Conservation (phyloP, 768 basidiomycete genomes). For the Russula emetica region DNA sequence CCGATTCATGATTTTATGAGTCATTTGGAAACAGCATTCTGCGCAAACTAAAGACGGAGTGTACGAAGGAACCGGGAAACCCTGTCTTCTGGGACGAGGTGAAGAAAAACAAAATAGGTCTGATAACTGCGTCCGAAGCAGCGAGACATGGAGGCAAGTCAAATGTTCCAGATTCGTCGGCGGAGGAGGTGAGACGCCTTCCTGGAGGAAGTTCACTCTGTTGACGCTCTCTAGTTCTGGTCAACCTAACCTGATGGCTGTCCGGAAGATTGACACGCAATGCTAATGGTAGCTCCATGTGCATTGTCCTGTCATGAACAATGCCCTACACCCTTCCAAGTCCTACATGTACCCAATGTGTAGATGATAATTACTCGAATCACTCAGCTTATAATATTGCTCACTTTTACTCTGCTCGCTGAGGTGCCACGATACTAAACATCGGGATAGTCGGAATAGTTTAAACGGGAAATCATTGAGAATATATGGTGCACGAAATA, state of each 20-base stretch:
- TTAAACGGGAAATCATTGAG: too few species aligned
- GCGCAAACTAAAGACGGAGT: conserved; percentile 51
- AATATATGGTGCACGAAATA: too few species aligned
- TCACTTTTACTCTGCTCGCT: not conserved
- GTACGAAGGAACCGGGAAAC: conserved; percentile 54
- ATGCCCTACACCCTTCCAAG: not conserved
- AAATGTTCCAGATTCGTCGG: conserved; percentile 49
- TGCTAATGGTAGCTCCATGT: not conserved
- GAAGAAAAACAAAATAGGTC: conserved; percentile 47
- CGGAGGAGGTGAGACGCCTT: conserved; percentile 45
- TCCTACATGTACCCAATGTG: not conserved
- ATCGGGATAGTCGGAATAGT: too few species aligned
- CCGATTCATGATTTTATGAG: conserved; percentile 5
- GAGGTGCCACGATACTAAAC: too few species aligned
- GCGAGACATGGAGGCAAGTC: conserved; percentile 54
- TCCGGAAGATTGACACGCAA: not conserved
- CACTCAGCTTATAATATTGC: not conserved
- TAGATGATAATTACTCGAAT: not conserved
- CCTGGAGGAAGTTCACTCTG: not conserved
- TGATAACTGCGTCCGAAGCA: conserved; percentile 64
- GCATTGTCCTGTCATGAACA: not conserved
- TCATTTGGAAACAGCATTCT: conserved; percentile 49
- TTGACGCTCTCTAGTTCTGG: conserved; percentile 15
- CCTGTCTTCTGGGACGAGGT: conserved; percentile 62
- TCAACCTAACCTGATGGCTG: conserved; percentile 3